Evolutionary conservation across 306 rosid species (phyloP), one percentile per base, ranked within the genome.

Genomic region (Trifolium pratense): DNA sequence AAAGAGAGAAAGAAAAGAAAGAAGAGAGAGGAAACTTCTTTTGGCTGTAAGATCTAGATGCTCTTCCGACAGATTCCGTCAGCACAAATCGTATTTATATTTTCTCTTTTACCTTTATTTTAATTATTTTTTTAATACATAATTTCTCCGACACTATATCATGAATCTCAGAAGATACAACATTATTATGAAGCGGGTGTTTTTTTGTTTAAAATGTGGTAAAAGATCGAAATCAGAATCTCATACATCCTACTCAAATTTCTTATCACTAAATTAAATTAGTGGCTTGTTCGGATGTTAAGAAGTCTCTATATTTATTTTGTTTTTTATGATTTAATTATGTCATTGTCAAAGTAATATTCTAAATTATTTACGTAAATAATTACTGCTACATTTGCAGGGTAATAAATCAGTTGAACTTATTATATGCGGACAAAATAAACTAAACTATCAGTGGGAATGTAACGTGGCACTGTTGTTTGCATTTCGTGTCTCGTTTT

Each of bases 21-120:
- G 32, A 26, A 29, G 32, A 29, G 23, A 49, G 67, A 68, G 73
- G 93, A 87, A 87, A 81, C 83, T 88, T 87, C 84, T 86, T 81
- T 86, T 40, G 51, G 77, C 77, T 72, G 85, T 62, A 79, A 86
- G 96, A 89, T 89, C 97, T 86, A 78, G 84, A 85, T 56, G 84
- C 91, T 56, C 62, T 29, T 45, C 79, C 81, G 75, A 70, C 78
- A 56, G 84, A 86, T 84, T 83, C 84, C 82, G 86, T 81, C 89
- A 85, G 77, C 83, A 81, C 20, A 13, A 61, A 83, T 70, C 79
- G 75, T 75, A 79, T 64, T 79, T 76, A 65, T 71, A 34, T 21
- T 76, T 32, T 25, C 70, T 34, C 66, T 7, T 37, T 62, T 26
- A 18, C 37, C 1, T 16, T 10, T 73, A 15, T 66, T 32, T 53